Conservation (phyloP, 768 basidiomycete species). For the Lactarius pseudohatsudake region DNA sequence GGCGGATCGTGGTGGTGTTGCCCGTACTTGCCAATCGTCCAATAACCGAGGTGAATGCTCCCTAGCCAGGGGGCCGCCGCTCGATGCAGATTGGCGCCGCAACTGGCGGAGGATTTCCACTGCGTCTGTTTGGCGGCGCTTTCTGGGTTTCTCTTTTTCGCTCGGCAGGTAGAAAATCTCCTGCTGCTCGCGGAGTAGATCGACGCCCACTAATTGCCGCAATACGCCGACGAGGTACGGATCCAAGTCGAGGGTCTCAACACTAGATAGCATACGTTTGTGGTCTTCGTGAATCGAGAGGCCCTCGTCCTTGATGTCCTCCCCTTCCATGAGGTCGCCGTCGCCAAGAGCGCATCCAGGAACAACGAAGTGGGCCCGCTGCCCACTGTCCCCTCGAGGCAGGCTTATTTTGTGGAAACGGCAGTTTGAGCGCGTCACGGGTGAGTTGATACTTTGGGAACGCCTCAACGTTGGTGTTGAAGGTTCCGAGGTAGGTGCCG, state of each 20-base stretch:
- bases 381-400: slow-evolving; percentile 52
- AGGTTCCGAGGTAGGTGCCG: slow-evolving; percentile 11
- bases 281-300: slow-evolving; percentile 53
- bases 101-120: slow-evolving; percentile 21
- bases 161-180: slow-evolving; percentile 64
- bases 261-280: slow-evolving; percentile 43
- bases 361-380: slow-evolving; percentile 61
- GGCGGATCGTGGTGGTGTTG: slow-evolving; percentile 11
- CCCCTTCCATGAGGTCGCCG: slow-evolving; percentile 51
- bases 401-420: slow-evolving; percentile 68
- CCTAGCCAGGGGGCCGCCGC: slow-evolving; percentile 3
- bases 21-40: slow-evolving; percentile 11
- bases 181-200: slow-evolving; percentile 59
- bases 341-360: slow-evolving; percentile 67
- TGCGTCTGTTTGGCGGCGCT: slow-evolving; percentile 20
- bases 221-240: slow-evolving; percentile 55
- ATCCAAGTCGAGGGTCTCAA: slow-evolving; percentile 52
- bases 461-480: slow-evolving; percentile 20
- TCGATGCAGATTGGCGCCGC: slow-evolving; percentile 25
- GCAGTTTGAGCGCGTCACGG: slow-evolving; percentile 67
- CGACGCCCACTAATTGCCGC: slow-evolving; percentile 61
- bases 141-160: slow-evolving; percentile 42
- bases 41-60: slow-evolving; percentile 20
- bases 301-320: slow-evolving; percentile 62
- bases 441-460: slow-evolving; percentile 39